phyloP scores from a whole-genome alignment of 2,329 filamentous ascomycete genomes.

The Phoma sp. region DNA sequence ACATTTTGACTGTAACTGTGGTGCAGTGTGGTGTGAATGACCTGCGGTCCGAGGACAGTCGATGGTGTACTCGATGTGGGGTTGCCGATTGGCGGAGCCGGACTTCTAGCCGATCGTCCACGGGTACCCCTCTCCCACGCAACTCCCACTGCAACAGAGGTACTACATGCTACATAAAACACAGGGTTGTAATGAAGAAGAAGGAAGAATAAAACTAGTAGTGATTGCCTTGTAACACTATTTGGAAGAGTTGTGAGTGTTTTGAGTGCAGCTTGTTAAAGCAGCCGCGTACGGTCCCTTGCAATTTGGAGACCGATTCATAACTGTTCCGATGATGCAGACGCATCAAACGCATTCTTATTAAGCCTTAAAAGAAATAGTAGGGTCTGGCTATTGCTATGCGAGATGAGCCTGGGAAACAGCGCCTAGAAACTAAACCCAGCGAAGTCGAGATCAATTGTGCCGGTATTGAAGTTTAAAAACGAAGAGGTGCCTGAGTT shows the following conservation, averaged over 20 bases:
- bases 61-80: conserved; percentile 4
- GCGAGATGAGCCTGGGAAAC: no score
- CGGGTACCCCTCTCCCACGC: no score
- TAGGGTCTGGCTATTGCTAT: no score
- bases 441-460: conserved; percentile 32
- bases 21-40: neutral
- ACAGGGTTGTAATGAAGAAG: no score
- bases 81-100: conserved; percentile 11
- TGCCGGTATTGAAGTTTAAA: conserved; percentile 36
- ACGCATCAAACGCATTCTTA: neutral
- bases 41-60: neutral
- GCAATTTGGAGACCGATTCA: neutral
- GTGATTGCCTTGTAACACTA: no score
- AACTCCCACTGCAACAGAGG: no score
- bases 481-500: conserved; percentile 33
- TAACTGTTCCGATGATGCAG: neutral
- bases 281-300: no score
- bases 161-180: no score
- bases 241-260: no score
- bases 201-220: no score
- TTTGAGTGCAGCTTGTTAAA: no score
- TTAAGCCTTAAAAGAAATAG: no score
- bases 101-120: conserved; percentile 11
- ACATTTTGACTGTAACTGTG: neutral
- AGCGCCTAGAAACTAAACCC: conserved; percentile 25